Conservation (phyloP, 148 eudicot species). For the Cornus controversa region DNA sequence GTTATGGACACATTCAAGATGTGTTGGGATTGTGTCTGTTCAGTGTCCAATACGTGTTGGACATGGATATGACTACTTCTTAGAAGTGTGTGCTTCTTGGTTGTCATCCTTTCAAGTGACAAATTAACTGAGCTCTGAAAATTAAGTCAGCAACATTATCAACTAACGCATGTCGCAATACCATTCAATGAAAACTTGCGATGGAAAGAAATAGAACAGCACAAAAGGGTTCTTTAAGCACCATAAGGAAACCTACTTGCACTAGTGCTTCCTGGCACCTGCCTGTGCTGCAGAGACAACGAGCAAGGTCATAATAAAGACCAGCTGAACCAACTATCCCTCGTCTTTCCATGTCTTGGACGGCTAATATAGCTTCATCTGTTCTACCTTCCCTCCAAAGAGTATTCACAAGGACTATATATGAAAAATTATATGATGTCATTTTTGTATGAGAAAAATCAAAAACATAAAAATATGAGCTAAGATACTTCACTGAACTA, state of each 20-base stretch:
- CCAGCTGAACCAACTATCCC: conserved; percentile 86
- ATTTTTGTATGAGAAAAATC: background rate
- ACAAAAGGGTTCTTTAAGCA: background rate
- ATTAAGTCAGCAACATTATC: background rate
- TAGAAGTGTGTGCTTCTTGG: too few relatives aligned
- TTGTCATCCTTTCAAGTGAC: background rate
- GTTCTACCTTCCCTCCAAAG: conserved; percentile 84
- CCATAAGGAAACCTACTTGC: conserved; percentile 49
- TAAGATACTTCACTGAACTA: conserved; percentile 21
- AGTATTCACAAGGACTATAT: conserved; percentile 74
- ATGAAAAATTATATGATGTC: conserved; percentile 10
- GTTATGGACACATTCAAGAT: too few relatives aligned
- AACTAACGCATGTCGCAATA: background rate
- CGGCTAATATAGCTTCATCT: conserved; percentile 69
- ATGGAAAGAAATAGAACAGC: background rate
- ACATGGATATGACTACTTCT: too few relatives aligned
- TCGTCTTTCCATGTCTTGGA: conserved; percentile 76
- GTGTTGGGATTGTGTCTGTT: too few relatives aligned
- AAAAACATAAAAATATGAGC: background rate
- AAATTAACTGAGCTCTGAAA: background rate
- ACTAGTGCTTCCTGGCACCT: conserved; percentile 75
- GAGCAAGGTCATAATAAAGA: conserved; percentile 91
- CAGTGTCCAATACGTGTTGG: too few relatives aligned
- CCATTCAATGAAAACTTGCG: background rate
- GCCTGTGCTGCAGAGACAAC: conserved; percentile 96